phyloP scores from a whole-genome alignment of 2,329 filamentous ascomycete genomes.

The Fusarium liriodendri region DNA sequence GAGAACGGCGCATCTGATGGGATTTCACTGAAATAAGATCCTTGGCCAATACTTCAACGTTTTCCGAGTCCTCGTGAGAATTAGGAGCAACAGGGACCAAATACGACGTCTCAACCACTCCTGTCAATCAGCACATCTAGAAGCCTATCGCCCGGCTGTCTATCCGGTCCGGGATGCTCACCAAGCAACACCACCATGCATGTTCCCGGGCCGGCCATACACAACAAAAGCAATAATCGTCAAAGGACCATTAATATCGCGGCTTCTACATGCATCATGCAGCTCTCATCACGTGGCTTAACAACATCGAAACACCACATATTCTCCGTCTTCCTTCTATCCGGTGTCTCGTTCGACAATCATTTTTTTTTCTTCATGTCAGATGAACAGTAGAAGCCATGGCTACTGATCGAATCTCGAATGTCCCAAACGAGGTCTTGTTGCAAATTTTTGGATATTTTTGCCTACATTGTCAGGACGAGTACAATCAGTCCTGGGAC shows the following conservation, averaged over 20 bases:
- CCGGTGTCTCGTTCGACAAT: background rate
- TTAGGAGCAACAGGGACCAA: background rate
- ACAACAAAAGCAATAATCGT: background rate
- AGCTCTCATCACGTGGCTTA: background rate
- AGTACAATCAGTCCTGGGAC: background rate
- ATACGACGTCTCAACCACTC: background rate
- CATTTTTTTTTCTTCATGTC: background rate
- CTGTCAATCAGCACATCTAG: background rate
- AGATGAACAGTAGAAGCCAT: background rate
- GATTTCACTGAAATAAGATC: too few species aligned
- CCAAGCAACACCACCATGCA: background rate
- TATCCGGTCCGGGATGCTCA: background rate
- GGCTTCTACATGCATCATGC: background rate
- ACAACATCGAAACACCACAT: background rate
- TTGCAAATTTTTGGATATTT: background rate
- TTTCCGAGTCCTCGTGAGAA: too few species aligned
- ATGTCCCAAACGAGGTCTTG: background rate
- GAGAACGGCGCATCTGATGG: too few species aligned
- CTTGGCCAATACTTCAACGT: too few species aligned
- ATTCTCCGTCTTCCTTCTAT: background rate
- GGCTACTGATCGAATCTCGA: background rate
- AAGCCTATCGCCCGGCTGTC: background rate
- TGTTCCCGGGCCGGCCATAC: background rate
- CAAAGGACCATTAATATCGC: background rate
- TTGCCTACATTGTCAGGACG: constrained; percentile 6